phyloP scores from a whole-genome alignment of 805 yeast genomes.

The Candida verbasci region DNA sequence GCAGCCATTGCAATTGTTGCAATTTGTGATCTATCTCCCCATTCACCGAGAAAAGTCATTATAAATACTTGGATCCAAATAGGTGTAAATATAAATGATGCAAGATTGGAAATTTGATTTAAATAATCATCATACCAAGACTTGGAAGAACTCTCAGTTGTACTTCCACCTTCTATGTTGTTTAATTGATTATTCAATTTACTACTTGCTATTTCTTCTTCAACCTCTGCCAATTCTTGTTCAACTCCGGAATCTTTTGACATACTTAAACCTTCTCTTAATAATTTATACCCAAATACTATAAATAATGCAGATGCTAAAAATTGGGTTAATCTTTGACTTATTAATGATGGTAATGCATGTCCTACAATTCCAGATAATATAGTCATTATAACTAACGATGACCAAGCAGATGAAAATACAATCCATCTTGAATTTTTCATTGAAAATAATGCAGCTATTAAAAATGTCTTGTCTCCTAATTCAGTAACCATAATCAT shows the following conservation, averaged over 20 bases:
- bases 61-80: conserved; percentile 89
- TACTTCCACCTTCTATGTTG: conserved; percentile 56
- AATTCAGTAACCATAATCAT: conserved; percentile 96
- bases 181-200: conserved; percentile 50
- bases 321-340: conserved; percentile 74
- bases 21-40: conserved; percentile 98
- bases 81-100: conserved; percentile 71
- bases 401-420: conserved; percentile 82
- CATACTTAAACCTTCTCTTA: conserved; percentile 81
- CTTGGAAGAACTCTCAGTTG: conserved; percentile 10
- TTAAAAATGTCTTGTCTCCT: conserved; percentile 95
- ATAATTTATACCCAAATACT: conserved; percentile 72
- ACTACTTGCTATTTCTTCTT: conserved; percentile 76
- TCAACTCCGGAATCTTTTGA: conserved; percentile 80
- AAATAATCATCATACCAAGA: conserved; percentile 24
- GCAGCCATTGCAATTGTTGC: conserved; percentile 99
- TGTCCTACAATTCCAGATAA: conserved; percentile 90
- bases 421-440: conserved; percentile 78
- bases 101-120: conserved; percentile 50
- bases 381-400: conserved; percentile 86
- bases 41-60: conserved; percentile 96
- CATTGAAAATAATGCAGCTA: conserved; percentile 98
- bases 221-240: conserved; percentile 95
- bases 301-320: conserved; percentile 78
- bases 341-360: conserved; percentile 77